Conservation (phyloP, 495 filamentous ascomycete genomes). For the Daldinia caldariorum region DNA sequence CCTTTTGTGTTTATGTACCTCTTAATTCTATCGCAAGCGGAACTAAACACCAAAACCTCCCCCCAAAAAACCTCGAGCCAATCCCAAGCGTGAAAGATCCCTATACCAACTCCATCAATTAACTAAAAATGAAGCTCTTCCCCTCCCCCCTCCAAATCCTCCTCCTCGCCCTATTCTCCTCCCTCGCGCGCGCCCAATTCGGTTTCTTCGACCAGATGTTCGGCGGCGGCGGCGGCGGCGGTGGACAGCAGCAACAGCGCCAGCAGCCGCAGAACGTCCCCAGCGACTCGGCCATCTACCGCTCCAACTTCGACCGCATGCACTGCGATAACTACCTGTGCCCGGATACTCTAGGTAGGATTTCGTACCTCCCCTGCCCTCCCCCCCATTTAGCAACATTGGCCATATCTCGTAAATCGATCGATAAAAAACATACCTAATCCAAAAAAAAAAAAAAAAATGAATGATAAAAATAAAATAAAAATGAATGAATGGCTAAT, state of each 20-base stretch:
- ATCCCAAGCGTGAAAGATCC: background rate
- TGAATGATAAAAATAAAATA: no score
- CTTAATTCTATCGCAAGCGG: background rate
- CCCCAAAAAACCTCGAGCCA: background rate
- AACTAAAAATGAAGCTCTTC: constrained; percentile 42
- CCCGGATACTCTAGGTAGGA: constrained; percentile 77
- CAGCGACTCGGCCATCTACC: constrained; percentile 82
- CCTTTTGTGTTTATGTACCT: no score
- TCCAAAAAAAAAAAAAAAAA: no score
- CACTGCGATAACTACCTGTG: constrained; percentile 92
- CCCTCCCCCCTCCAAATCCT: constrained; percentile 27
- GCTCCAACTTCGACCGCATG: constrained; percentile 71
- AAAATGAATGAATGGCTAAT: constrained; percentile 1
- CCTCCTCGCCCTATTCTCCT: constrained; percentile 48
- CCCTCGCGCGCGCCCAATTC: constrained; percentile 69
- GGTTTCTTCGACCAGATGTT: constrained; percentile 88
- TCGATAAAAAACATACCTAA: no score
- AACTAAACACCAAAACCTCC: background rate
- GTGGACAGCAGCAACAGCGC: constrained; percentile 68
- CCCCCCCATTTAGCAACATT: background rate
- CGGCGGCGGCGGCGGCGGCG: constrained; percentile 58
- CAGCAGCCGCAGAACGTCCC: constrained; percentile 77
- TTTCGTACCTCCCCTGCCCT: background rate
- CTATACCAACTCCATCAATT: background rate
- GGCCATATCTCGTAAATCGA: no score